A percentile compares a stretch with the other conserved stretches of the same genome.
phyloP scores from a whole-genome alignment of 2,329 filamentous ascomycete genomes.

The Fusarium miscanthi region DNA sequence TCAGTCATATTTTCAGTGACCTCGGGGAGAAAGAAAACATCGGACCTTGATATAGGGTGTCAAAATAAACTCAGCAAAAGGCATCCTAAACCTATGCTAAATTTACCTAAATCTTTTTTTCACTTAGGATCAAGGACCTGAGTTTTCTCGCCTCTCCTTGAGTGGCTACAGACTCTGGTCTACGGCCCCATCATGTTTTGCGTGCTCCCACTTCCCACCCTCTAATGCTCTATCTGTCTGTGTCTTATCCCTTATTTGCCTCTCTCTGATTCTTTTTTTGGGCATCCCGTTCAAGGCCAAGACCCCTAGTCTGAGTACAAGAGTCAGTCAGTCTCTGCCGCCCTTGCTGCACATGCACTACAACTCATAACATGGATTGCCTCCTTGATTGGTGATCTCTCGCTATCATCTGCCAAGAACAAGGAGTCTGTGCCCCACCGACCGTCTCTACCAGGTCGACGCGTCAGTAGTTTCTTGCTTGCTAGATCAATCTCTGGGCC shows the following conservation, averaged over 20 bases:
- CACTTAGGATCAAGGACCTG: no score
- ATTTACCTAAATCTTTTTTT: no score
- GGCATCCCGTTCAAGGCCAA: slow-evolving; percentile 18
- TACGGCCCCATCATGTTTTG: slow-evolving; percentile 10
- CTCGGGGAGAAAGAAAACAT: no score
- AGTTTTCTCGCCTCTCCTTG: neutral
- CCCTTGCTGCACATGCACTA: slow-evolving; percentile 8
- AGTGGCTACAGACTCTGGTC: neutral
- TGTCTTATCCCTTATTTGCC: neutral
- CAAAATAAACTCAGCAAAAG: no score
- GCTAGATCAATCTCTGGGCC: slow-evolving; percentile 23
- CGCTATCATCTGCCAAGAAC: slow-evolving; percentile 25
- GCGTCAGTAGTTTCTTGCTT: slow-evolving; percentile 41
- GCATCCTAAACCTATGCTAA: no score
- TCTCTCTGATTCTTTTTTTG: slow-evolving; percentile 7
- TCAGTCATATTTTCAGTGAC: slow-evolving; percentile 10
- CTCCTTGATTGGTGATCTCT: slow-evolving; percentile 18
- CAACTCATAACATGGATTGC: neutral
- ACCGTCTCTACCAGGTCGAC: slow-evolving; percentile 34
- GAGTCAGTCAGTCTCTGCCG: slow-evolving; percentile 20
- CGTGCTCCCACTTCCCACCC: slow-evolving; percentile 22
- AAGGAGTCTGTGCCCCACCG: slow-evolving; percentile 33
- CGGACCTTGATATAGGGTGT: no score
- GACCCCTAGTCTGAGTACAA: slow-evolving; percentile 6
- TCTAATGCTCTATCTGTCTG: neutral